Evolutionary conservation across 1,284 basidiomycete species (phyloP), one percentile per base, ranked within the genome.

Genomic region (Trametes sp.): DNA sequence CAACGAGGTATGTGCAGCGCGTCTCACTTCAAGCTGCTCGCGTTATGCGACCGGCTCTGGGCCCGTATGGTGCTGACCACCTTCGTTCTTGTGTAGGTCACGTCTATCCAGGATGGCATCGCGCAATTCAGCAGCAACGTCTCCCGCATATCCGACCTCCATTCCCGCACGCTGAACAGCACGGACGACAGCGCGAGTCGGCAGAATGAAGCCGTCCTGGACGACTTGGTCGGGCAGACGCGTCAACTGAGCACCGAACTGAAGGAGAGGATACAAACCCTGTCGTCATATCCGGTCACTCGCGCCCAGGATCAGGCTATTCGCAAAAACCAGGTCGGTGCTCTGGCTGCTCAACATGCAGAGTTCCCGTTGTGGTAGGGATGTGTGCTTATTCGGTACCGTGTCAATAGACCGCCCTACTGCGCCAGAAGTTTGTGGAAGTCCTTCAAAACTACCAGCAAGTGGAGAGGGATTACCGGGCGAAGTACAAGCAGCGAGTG

Each of bases 401-500:
- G 1, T 31, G 36, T 29, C 21, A 11, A 26, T 49, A 91, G 88
- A 80, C 83, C 36, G 78, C 78, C 1, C 71, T 87, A 11, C 77
- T 88, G 21, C 84, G 87, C 48, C 78, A 79, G 16, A 89, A 87
- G 66, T 92, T 93, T 57, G 73, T 88, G 33, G 89, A 90, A 66
- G 84, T 84, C 0, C 79, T 93, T 59, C 90, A 90, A 69, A 85
- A 83, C 54, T 92, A 92, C 73, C 94, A 96, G 78, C 82, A 86
- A 50, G 91, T 97, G 28, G 96, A 98, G 78, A 88, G 93, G 74
- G 89, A 94, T 68, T 94, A 91, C 74, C 86, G 95, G 50, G 80
- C 85, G 63, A 93, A 89, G 78, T 93, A 95, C 75, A 88, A 85
- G 72, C 88, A 94, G 71, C 83, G 94, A 41, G 90, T 95, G 24